Evolutionary conservation across 2,329 filamentous ascomycete species (phyloP).

Genomic region (Seiridium unicorne): DNA sequence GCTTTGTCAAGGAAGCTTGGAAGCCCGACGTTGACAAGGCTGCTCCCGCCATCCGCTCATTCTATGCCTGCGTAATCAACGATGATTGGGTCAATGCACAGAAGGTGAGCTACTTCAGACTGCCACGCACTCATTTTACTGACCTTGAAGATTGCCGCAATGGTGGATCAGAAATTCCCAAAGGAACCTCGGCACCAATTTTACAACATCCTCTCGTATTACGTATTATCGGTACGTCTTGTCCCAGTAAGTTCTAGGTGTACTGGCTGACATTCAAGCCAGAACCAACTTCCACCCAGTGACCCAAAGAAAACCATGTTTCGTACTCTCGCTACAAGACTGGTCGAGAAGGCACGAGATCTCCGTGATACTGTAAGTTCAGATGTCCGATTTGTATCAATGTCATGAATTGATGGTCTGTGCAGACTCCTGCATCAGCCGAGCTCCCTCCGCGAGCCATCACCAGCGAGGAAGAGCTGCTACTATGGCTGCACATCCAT

Average conservation of each 20-base stretch:
- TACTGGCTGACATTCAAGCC: background rate
- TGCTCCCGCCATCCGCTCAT: constrained; percentile 37
- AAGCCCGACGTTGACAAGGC: constrained; percentile 40
- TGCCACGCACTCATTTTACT: background rate
- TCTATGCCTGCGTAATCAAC: constrained; percentile 51
- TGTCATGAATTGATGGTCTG: background rate
- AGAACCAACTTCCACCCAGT: background rate
- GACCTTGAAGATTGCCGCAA: constrained; percentile 47
- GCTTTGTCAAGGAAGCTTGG: constrained; percentile 46
- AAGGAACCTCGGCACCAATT: constrained; percentile 49
- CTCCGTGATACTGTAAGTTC: constrained; percentile 4
- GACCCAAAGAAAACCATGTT: constrained; percentile 7
- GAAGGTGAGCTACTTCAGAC: constrained; percentile 37
- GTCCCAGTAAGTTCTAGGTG: background rate
- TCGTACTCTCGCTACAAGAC: background rate
- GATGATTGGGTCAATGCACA: constrained; percentile 58
- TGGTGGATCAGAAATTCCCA: constrained; percentile 49
- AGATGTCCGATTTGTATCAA: background rate
- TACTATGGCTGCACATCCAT: constrained; percentile 22
- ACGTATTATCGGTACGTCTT: constrained; percentile 45
- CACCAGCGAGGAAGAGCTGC: constrained; percentile 17
- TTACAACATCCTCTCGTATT: constrained; percentile 53
- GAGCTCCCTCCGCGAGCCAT: constrained; percentile 2
- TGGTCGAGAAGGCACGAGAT: constrained; percentile 8
- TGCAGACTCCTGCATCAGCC: constrained; percentile 11